phyloP scores from a whole-genome alignment of 345 rosid genomes.

The Ceriops decandra region DNA sequence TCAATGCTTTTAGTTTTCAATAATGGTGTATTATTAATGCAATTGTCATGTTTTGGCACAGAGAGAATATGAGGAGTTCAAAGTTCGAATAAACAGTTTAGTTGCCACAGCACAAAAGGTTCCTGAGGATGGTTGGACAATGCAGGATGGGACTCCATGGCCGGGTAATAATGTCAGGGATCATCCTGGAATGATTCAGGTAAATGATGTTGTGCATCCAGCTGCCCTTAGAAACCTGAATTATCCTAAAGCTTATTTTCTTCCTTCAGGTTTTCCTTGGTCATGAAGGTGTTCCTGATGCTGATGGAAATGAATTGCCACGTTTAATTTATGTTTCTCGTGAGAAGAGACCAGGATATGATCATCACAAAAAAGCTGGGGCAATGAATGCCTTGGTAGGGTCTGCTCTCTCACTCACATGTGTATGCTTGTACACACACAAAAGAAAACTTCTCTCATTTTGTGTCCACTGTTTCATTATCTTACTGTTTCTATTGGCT shows the following conservation, averaged over 20 bases:
- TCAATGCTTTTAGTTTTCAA: constrained; percentile 9
- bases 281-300: constrained; percentile 61
- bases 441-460: background rate
- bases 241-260: constrained; percentile 8
- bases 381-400: constrained; percentile 88
- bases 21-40: background rate
- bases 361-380: constrained; percentile 93
- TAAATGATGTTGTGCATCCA: constrained; percentile 16
- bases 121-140: constrained; percentile 96
- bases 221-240: background rate
- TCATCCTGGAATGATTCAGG: constrained; percentile 99
- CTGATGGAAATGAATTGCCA: constrained; percentile 75
- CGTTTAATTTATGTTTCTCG: constrained; percentile 82
- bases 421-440: background rate
- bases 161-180: constrained; percentile 87
- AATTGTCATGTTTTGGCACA: constrained; percentile 24
- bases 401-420: background rate
- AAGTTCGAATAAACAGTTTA: constrained; percentile 68
- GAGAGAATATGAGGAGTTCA: constrained; percentile 91
- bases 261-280: constrained; percentile 74
- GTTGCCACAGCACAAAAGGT: constrained; percentile 83
- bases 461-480: background rate
- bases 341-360: constrained; percentile 92
- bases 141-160: constrained; percentile 95
- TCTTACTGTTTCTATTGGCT: constrained; percentile 12